phyloP scores from a whole-genome alignment of 306 rosid species.

The Biancaea sappan region DNA sequence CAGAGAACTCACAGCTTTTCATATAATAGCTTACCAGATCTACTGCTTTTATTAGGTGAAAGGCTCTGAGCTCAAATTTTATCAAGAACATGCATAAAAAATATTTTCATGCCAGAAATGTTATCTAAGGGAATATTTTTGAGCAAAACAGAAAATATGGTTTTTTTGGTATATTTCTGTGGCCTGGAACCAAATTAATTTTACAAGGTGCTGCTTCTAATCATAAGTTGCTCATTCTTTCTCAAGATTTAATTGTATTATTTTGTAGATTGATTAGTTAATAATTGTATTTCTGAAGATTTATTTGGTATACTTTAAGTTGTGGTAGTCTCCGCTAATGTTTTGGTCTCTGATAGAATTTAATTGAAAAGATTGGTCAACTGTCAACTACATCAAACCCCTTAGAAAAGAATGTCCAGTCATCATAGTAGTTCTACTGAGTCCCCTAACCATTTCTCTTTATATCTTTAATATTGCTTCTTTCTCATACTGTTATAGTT shows the following conservation, averaged over 20 bases:
- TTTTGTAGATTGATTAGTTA: not conserved
- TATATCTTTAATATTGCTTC: not conserved
- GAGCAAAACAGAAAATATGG: not conserved
- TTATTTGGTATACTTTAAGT: too few relatives aligned
- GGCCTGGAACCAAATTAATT: not conserved
- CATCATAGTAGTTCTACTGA: not conserved
- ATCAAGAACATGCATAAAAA: not conserved
- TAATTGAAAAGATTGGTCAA: not conserved
- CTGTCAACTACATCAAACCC: not conserved
- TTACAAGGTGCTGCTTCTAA: not conserved
- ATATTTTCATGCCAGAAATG: not conserved
- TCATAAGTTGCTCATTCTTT: not conserved
- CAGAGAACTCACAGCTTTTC: not conserved
- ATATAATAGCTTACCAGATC: not conserved
- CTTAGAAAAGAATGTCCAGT: not conserved
- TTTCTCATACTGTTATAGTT: not conserved
- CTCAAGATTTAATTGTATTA: not conserved
- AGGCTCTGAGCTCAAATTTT: slow-evolving; percentile 1
- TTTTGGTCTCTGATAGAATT: too few relatives aligned
- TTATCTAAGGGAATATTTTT: not conserved
- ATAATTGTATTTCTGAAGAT: too few relatives aligned
- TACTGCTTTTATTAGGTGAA: too few relatives aligned
- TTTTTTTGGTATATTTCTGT: not conserved
- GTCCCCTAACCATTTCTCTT: not conserved
- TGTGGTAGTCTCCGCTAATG: too few relatives aligned